Conservation (phyloP, 2,329 filamentous ascomycete genomes). For the Hyphodiscus sp. region DNA sequence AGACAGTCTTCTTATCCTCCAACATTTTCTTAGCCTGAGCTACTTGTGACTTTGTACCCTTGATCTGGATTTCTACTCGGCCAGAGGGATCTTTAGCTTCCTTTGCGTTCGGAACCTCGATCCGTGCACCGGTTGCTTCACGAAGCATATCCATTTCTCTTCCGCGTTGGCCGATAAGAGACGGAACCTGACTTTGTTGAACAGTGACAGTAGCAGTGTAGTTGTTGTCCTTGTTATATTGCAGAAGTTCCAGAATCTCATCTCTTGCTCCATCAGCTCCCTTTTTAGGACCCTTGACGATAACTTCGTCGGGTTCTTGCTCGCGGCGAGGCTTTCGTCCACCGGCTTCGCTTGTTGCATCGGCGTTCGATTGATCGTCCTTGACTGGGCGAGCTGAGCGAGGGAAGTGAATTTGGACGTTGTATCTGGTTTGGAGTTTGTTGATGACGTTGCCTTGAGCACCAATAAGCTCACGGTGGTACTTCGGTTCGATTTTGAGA, state of each 20-base stretch:
- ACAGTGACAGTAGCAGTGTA: conserved; percentile 74
- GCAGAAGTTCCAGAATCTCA: conserved; percentile 80
- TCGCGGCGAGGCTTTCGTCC: conserved; percentile 53
- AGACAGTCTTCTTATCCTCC: conserved; percentile 77
- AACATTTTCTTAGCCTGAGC: conserved; percentile 86
- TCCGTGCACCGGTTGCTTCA: conserved; percentile 75
- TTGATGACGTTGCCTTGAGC: conserved; percentile 83
- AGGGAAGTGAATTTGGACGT: conserved; percentile 93
- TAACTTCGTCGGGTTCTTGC: conserved; percentile 81
- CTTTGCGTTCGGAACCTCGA: conserved; percentile 80
- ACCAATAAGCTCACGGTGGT: conserved; percentile 89
- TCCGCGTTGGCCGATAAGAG: conserved; percentile 84
- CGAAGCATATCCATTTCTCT: conserved; percentile 87
- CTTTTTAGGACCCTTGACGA: conserved; percentile 84
- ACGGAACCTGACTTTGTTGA: conserved; percentile 87
- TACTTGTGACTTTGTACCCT: conserved; percentile 87
- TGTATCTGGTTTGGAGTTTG: conserved; percentile 85
- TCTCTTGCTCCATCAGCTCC: conserved; percentile 89
- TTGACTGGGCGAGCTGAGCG: conserved; percentile 53
- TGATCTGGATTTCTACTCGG: conserved; percentile 80
- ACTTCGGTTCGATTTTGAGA: conserved; percentile 88
- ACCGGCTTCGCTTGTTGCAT: conserved; percentile 59
- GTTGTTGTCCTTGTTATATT: conserved; percentile 86
- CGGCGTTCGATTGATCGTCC: conserved; percentile 65
- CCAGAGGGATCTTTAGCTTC: conserved; percentile 60